A percentile compares a stretch with the other conserved stretches of the same genome.
Evolutionary conservation across 2,329 filamentous ascomycete species (phyloP).

Genomic region (Penicillium olsonii): DNA sequence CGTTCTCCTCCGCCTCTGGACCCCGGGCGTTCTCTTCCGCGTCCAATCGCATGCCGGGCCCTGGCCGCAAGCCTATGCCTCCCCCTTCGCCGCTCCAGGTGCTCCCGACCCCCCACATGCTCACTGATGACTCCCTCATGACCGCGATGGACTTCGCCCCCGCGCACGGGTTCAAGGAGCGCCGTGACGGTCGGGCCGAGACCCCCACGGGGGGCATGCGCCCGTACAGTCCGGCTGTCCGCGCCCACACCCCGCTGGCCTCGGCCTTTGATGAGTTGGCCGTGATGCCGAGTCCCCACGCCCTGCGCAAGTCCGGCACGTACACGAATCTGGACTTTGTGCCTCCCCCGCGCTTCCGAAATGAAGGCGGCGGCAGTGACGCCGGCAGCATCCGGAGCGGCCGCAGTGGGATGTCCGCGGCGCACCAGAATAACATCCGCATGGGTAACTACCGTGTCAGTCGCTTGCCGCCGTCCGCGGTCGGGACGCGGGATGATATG

Average conservation of each 20-base stretch:
- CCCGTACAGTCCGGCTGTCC: slow-evolving; percentile 73
- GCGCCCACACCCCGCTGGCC: slow-evolving; percentile 74
- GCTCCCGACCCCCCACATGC: slow-evolving; percentile 80
- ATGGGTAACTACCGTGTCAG: slow-evolving; percentile 84
- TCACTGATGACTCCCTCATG: slow-evolving; percentile 79
- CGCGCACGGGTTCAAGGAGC: slow-evolving; percentile 66
- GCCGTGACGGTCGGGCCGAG: slow-evolving; percentile 66
- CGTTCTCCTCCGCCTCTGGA: slow-evolving; percentile 63
- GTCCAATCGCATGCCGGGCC: slow-evolving; percentile 47
- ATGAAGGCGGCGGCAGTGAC: slow-evolving; percentile 47
- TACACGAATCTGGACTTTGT: slow-evolving; percentile 53
- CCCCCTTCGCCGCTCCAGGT: slow-evolving; percentile 73
- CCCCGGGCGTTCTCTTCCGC: slow-evolving; percentile 60
- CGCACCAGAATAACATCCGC: slow-evolving; percentile 71
- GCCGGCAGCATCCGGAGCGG: slow-evolving; percentile 64
- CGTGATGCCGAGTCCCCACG: slow-evolving; percentile 78
- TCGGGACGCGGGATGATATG: slow-evolving; percentile 74
- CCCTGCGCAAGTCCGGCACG: slow-evolving; percentile 51
- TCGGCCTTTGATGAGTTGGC: slow-evolving; percentile 85
- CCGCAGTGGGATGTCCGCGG: slow-evolving; percentile 72
- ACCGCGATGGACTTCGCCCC: slow-evolving; percentile 82
- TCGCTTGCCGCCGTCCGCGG: slow-evolving; percentile 76
- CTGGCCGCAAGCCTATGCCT: slow-evolving; percentile 60
- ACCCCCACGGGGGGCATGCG: slow-evolving; percentile 60
- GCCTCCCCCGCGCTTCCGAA: slow-evolving; percentile 50